Evolutionary conservation across 805 yeast species (phyloP).

Genomic region (Teunomyces gatunensis): DNA sequence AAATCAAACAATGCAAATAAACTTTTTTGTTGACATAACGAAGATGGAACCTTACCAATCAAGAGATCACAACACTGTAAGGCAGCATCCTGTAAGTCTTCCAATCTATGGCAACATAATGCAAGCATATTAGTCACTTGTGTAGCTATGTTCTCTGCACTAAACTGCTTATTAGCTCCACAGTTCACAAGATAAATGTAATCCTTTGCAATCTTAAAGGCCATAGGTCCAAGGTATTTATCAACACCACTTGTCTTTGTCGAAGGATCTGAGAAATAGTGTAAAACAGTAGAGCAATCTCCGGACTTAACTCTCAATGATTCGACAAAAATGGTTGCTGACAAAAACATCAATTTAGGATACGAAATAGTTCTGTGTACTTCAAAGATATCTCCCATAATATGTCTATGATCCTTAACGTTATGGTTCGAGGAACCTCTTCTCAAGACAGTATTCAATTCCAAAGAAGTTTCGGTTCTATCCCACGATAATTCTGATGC

Average conservation of each 20-base stretch:
- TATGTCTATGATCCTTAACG: slow-evolving; percentile 69
- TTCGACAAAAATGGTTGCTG: slow-evolving; percentile 80
- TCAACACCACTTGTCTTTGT: slow-evolving; percentile 65
- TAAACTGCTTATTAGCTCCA: slow-evolving; percentile 55
- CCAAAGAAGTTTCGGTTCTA: slow-evolving; percentile 87
- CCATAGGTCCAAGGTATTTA: slow-evolving; percentile 62
- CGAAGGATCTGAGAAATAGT: slow-evolving; percentile 85
- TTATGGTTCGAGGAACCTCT: slow-evolving; percentile 85
- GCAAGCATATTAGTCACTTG: slow-evolving; percentile 70
- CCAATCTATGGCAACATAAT: slow-evolving; percentile 75
- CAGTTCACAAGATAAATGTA: slow-evolving; percentile 51
- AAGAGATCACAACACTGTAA: slow-evolving; percentile 71
- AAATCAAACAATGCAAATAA: slow-evolving; percentile 80
- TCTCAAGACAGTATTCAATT: slow-evolving; percentile 84
- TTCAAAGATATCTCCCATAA: slow-evolving; percentile 50
- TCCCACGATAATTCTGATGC: slow-evolving; percentile 39
- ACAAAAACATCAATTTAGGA: slow-evolving; percentile 81
- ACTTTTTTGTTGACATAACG: slow-evolving; percentile 71
- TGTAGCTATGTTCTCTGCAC: slow-evolving; percentile 53
- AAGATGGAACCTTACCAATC: slow-evolving; percentile 65
- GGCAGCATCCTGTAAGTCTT: slow-evolving; percentile 74
- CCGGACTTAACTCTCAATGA: slow-evolving; percentile 75
- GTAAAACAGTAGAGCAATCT: slow-evolving; percentile 70
- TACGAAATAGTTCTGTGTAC: slow-evolving; percentile 56
- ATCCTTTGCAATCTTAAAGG: slow-evolving; percentile 55